phyloP scores from a whole-genome alignment of 306 rosid genomes.

The Corylus americana region DNA sequence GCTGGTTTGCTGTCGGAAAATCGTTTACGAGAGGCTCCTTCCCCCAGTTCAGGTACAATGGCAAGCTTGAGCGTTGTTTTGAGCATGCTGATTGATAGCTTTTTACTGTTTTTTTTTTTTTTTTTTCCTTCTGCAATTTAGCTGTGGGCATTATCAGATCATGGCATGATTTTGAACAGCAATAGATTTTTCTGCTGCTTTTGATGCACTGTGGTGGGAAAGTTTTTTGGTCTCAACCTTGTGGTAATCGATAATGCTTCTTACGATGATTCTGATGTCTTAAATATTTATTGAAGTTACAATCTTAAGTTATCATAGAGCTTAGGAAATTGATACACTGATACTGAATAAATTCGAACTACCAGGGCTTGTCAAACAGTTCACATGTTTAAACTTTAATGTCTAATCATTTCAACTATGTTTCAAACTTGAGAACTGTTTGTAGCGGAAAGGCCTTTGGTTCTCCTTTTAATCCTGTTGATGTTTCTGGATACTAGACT shows the following conservation, averaged over 20 bases:
- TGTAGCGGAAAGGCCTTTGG: background rate
- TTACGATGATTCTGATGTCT: background rate
- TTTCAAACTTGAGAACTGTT: background rate
- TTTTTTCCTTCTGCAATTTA: background rate
- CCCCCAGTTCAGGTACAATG: conserved; percentile 86
- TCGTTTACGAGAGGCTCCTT: conserved; percentile 64
- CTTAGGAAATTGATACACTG: background rate
- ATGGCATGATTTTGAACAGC: background rate
- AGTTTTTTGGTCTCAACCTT: background rate
- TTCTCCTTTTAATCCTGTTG: background rate
- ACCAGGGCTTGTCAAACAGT: background rate
- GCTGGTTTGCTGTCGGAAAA: conserved; percentile 42
- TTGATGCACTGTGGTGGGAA: background rate
- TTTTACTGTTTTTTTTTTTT: background rate
- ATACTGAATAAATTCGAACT: background rate
- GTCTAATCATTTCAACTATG: background rate
- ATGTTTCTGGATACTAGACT: background rate
- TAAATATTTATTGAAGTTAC: background rate
- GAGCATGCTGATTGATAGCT: background rate
- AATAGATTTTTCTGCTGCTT: background rate
- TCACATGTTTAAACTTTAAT: background rate
- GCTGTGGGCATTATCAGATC: background rate
- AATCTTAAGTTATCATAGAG: background rate
- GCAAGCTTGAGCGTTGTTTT: conserved; percentile 22
- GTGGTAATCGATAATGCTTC: background rate